These are phyloP conservation scores for Hura crepitans DNA, from an alignment of 441 rosid species.

Conservation along the genomic window DNA sequence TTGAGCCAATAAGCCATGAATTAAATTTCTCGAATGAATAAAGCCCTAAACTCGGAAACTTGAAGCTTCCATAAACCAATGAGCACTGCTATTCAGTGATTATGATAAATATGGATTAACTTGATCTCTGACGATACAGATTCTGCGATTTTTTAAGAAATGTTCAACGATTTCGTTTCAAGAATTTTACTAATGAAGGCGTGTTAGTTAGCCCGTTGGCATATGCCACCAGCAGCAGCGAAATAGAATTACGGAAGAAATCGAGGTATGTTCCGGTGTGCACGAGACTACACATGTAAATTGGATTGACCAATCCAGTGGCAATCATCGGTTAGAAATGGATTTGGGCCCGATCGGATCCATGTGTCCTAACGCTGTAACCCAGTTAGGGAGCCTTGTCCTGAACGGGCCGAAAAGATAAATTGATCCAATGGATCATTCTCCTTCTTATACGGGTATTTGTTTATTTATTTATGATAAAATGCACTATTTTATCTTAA, in stretches of 20 bases:
- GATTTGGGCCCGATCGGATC: neutral
- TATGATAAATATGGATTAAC: neutral
- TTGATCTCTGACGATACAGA: neutral
- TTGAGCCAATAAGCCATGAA: slow-evolving; percentile 96
- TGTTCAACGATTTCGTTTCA: neutral
- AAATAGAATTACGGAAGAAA: slow-evolving; percentile 17
- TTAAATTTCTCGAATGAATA: slow-evolving; percentile 20
- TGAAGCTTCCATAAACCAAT: slow-evolving; percentile 43
- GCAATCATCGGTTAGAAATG: neutral
- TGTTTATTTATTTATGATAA: neutral
- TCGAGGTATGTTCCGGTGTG: slow-evolving; percentile 5
- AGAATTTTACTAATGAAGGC: neutral
- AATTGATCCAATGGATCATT: neutral
- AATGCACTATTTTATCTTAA: neutral
- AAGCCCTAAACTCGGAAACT: slow-evolving; percentile 36
- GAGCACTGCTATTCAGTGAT: neutral
- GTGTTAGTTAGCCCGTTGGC: neutral
- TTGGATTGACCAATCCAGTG: neutral
- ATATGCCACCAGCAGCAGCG: slow-evolving; percentile 13
- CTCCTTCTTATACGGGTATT: neutral
- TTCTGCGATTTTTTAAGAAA: neutral
- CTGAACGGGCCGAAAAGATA: neutral
- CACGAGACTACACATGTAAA: neutral
- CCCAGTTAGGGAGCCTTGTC: neutral
- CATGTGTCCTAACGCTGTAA: no score